Evolutionary conservation across 129 eudicot species (phyloP), one percentile per base, ranked within the genome.

Genomic region (Sambucus nigra): DNA sequence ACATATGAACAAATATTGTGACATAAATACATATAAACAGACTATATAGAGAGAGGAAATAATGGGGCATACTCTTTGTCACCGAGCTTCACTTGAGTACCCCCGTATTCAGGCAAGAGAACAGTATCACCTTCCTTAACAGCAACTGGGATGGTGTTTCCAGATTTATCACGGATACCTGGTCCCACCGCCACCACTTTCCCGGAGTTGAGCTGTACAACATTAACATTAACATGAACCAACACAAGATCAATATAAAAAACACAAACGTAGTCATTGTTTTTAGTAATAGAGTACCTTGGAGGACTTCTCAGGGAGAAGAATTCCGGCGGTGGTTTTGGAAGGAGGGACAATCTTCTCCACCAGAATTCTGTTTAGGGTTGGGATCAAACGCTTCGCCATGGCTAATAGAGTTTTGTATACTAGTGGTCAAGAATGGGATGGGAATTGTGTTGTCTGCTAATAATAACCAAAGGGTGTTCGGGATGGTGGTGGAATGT

Each of bases 121-220:
- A 86, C 95, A 9, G 87, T 81, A 47, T 86, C 95, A 1, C 95
- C 95, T 78, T 86, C 95, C 69, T 81, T 86, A 0, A 86, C 79
- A 46, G 57, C 64, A 2, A 75, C 79, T 4, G 92, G 95, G 27
- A 86, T 66, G 17, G 32, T 21, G 39, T 78, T 81, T 25, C 95
- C 95, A 0, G 64, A 41, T 13, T 48, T 73, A 42, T 76, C 82
- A 28, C 55, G 70, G 19, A 44, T 16, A 1, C 95, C 95, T 0
- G 95, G 87, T 2, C 95, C 95, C 17, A 81, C 87, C 10, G 95
- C 87, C 32, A 86, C 58, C 49, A 86, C 92, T 67, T 75, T 86
- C 1, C 81, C 95, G 11, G 95, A 86, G 64, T 81, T 86, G 67
- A 86, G 64, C 95, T 86, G 76, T 41, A 72, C 35, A 67, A 26